These are phyloP conservation scores for Panaeolus cyanescens DNA, from an alignment of 768 basidiomycete genomes.

Conservation along the genomic window DNA sequence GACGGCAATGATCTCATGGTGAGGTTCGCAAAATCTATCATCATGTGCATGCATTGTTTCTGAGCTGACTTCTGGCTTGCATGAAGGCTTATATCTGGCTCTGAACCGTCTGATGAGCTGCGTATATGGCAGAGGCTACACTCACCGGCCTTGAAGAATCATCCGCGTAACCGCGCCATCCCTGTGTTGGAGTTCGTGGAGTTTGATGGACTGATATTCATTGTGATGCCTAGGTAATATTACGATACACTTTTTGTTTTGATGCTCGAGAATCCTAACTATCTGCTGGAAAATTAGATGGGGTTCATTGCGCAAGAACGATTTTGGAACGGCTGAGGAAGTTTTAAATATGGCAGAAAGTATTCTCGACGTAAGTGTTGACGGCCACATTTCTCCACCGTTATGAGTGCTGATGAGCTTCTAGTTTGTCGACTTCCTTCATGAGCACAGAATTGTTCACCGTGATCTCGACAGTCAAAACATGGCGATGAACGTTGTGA, in stretches of 20 bases:
- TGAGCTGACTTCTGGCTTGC: too few relatives aligned
- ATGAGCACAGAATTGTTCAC: conserved; percentile 13
- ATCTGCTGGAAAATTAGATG: not conserved
- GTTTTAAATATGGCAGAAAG: not conserved
- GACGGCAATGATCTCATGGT: too few relatives aligned
- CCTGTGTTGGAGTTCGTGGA: conserved; percentile 11
- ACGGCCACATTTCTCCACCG: too few relatives aligned
- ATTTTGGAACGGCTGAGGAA: not conserved
- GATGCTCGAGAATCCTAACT: too few relatives aligned
- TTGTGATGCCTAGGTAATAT: conserved; percentile 19
- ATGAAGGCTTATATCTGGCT: not conserved
- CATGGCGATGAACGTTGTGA: conserved; percentile 7
- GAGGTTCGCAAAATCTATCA: too few relatives aligned
- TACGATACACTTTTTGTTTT: too few relatives aligned
- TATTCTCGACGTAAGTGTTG: not conserved
- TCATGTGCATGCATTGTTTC: too few relatives aligned
- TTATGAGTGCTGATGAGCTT: too few relatives aligned
- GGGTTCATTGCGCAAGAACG: conserved; percentile 5
- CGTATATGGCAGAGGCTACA: not conserved
- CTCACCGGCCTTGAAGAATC: not conserved
- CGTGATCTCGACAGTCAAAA: conserved; percentile 11
- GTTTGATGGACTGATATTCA: conserved; percentile 11
- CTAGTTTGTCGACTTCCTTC: conserved; percentile 17
- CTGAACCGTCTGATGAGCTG: not conserved
- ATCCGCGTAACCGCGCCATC: conserved; percentile 16